Conservation (phyloP, 129 eudicot species). For the Glebionis coronaria region DNA sequence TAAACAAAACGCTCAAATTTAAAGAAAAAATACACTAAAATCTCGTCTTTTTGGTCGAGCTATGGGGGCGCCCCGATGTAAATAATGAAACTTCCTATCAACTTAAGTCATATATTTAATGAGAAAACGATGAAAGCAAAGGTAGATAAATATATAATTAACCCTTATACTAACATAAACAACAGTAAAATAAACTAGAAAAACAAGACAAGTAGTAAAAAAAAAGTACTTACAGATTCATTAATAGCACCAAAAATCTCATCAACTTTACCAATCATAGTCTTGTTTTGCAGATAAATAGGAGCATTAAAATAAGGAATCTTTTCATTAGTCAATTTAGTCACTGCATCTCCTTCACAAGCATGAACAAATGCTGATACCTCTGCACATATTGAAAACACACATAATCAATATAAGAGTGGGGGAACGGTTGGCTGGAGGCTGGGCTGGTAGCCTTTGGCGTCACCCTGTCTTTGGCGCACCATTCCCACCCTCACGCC, state of each 20-base stretch:
- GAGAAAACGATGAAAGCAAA: too few species aligned
- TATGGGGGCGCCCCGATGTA: too few species aligned
- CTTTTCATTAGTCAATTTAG: slow-evolving; percentile 89
- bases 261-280: slow-evolving; percentile 98
- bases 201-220: not conserved
- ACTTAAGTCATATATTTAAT: too few species aligned
- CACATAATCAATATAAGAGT: not conserved
- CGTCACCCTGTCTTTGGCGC: too few species aligned
- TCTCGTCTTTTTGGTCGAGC: too few species aligned
- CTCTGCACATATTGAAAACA: slow-evolving; percentile 43
- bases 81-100: too few species aligned
- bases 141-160: not conserved
- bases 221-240: slow-evolving; percentile 69
- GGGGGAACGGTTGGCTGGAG: too few species aligned
- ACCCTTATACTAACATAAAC: not conserved
- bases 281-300: slow-evolving; percentile 81
- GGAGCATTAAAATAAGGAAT: slow-evolving; percentile 93
- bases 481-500: too few species aligned
- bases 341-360: slow-evolving; percentile 91
- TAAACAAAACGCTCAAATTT: too few species aligned
- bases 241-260: slow-evolving; percentile 95
- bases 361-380: slow-evolving; percentile 82
- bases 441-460: too few species aligned
- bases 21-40: too few species aligned
- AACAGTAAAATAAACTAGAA: not conserved